Evolutionary conservation across 2,329 filamentous ascomycete species (phyloP).

Genomic region (Stachybotrys elegans): DNA sequence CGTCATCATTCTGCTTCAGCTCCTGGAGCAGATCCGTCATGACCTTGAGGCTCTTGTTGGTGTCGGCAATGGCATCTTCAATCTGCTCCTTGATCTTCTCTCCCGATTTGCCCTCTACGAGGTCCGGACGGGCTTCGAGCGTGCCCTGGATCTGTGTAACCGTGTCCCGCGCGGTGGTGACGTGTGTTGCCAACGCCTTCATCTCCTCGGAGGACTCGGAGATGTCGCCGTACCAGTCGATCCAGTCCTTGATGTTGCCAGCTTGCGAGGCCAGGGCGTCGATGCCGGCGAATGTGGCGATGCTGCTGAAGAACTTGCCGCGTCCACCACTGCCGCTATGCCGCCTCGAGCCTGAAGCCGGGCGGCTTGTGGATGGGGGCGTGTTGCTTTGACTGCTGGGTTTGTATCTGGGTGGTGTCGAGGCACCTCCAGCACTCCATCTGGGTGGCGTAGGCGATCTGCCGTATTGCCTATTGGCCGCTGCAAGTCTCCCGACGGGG

Average conservation of each 20-base stretch:
- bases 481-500: not conserved
- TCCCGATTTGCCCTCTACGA: constrained; percentile 24
- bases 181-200: constrained; percentile 17
- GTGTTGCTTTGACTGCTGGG: not conserved
- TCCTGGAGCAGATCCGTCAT: constrained; percentile 25
- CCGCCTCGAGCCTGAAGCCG: not conserved
- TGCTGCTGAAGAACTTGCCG: constrained; percentile 3
- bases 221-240: constrained; percentile 25
- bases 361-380: not conserved
- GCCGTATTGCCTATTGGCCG: not conserved
- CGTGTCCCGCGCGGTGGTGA: constrained; percentile 22
- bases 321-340: not conserved
- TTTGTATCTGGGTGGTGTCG: not conserved
- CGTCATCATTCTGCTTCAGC: constrained; percentile 17
- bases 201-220: constrained; percentile 26
- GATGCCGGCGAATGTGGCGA: constrained; percentile 21
- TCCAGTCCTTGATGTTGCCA: constrained; percentile 27
- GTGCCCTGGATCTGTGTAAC: constrained; percentile 24
- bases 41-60: constrained; percentile 17
- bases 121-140: constrained; percentile 21
- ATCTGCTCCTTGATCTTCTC: constrained; percentile 22
- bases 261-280: constrained; percentile 20
- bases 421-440: not conserved
- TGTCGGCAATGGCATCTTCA: constrained; percentile 18
- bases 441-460: not conserved